Percentiles rank a stretch among this genome's conserved stretches.
Conservation (phyloP, 805 yeast genomes). For the Metschnikowia rubicola region DNA sequence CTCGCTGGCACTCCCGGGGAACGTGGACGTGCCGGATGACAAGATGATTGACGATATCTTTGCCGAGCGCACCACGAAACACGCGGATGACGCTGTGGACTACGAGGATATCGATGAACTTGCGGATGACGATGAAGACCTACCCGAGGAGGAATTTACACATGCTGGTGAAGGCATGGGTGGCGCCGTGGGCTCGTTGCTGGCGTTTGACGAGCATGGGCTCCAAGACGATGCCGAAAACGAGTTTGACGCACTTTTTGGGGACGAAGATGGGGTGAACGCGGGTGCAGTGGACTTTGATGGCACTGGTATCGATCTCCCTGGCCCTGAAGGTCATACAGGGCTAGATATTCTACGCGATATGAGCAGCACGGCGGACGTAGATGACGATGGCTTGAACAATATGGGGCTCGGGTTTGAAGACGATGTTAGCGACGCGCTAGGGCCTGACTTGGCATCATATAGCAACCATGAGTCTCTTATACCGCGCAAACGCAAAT, state of each 20-base stretch:
- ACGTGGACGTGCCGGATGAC: conserved; percentile 34
- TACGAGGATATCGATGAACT: conserved; percentile 92
- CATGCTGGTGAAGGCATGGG: background rate
- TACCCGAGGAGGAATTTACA: conserved; percentile 13
- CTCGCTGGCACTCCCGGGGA: conserved; percentile 10
- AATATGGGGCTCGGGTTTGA: conserved; percentile 19
- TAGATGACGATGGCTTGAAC: conserved; percentile 20
- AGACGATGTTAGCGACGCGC: conserved; percentile 19
- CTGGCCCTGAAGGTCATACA: conserved; percentile 4
- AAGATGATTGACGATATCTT: conserved; percentile 38
- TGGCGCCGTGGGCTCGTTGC: background rate
- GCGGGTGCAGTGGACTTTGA: conserved; percentile 17
- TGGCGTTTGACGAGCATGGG: conserved; percentile 17
- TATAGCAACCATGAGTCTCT: too few species aligned
- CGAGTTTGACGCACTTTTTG: conserved; percentile 40
- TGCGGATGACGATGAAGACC: conserved; percentile 71
- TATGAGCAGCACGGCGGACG: conserved; percentile 12
- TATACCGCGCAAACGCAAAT: conserved; percentile 10
- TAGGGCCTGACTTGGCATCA: background rate
- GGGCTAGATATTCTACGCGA: conserved; percentile 17
- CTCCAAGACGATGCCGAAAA: conserved; percentile 36
- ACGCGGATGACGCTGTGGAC: conserved; percentile 90
- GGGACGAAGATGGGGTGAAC: conserved; percentile 21
- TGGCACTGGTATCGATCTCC: background rate
- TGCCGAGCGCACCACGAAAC: conserved; percentile 45